phyloP scores from a whole-genome alignment of 176 grass and related monocot genomes.

The Oryza officinalis region DNA sequence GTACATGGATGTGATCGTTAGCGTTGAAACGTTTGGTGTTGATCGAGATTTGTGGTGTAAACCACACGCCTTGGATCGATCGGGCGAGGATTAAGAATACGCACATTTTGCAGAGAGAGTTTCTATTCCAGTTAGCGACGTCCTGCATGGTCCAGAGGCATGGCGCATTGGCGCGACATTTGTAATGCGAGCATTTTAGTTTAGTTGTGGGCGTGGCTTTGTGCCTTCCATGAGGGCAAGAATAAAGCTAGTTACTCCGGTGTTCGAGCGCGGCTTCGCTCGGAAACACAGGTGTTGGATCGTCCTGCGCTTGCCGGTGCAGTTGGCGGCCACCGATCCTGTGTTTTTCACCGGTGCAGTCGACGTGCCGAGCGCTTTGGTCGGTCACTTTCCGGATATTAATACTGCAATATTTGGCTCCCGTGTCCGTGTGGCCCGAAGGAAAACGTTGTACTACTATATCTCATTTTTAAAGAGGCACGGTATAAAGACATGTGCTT shows the following conservation, averaged over 20 bases:
- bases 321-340: not conserved
- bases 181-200: not conserved
- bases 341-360: not conserved
- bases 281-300: constrained; percentile 6
- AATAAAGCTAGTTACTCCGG: constrained; percentile 37
- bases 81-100: not conserved
- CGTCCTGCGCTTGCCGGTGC: not conserved
- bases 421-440: not conserved
- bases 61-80: not conserved
- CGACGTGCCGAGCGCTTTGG: not conserved
- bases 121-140: not conserved
- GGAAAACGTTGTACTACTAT: not conserved
- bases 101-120: not conserved
- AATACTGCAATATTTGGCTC: not conserved
- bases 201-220: not conserved
- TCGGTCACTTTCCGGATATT: not conserved
- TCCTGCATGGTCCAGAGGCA: not conserved
- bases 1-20: not conserved
- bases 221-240: not conserved
- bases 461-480: no score
- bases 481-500: no score
- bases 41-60: not conserved
- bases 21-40: not conserved
- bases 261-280: constrained; percentile 7
- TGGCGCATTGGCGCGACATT: not conserved